phyloP scores from a whole-genome alignment of 202 grass and related monocot genomes.

The Alloteropsis angusta region DNA sequence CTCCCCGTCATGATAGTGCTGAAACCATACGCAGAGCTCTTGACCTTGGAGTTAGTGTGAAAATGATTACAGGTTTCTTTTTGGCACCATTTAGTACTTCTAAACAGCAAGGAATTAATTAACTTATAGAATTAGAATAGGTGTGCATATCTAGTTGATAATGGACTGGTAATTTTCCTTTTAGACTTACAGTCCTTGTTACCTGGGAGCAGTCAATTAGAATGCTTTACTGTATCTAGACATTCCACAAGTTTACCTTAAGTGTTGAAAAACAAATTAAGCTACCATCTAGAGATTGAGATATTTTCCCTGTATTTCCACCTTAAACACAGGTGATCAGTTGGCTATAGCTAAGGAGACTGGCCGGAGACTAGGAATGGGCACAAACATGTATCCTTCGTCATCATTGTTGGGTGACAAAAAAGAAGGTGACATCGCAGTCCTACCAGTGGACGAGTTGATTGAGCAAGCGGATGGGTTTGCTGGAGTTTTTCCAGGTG shows the following conservation, averaged over 20 bases:
- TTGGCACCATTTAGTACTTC: constrained; percentile 3
- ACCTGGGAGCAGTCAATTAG: constrained; percentile 6
- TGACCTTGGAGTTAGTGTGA: constrained; percentile 70
- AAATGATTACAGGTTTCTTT: constrained; percentile 68
- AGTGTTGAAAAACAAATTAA: background rate
- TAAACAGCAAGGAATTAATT: background rate
- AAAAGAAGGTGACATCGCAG: constrained; percentile 41
- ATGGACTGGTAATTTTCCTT: background rate
- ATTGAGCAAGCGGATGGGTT: constrained; percentile 71
- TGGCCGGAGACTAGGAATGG: constrained; percentile 64
- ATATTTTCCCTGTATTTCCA: background rate
- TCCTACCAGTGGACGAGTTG: constrained; percentile 48
- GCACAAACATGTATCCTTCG: constrained; percentile 73
- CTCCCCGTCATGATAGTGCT: constrained; percentile 68
- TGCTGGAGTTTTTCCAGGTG: constrained; percentile 66
- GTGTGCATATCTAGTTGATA: background rate
- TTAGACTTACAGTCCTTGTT: background rate
- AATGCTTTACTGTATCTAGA: constrained; percentile 5
- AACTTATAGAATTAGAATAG: constrained; percentile 3
- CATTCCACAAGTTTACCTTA: background rate
- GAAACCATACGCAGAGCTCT: constrained; percentile 63
- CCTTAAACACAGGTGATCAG: constrained; percentile 44
- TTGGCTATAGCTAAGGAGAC: constrained; percentile 72
- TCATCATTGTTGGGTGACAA: constrained; percentile 53
- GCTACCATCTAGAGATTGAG: background rate